These are phyloP conservation scores for Postia placenta DNA, from an alignment of 768 basidiomycete species.

Conservation along the genomic window DNA sequence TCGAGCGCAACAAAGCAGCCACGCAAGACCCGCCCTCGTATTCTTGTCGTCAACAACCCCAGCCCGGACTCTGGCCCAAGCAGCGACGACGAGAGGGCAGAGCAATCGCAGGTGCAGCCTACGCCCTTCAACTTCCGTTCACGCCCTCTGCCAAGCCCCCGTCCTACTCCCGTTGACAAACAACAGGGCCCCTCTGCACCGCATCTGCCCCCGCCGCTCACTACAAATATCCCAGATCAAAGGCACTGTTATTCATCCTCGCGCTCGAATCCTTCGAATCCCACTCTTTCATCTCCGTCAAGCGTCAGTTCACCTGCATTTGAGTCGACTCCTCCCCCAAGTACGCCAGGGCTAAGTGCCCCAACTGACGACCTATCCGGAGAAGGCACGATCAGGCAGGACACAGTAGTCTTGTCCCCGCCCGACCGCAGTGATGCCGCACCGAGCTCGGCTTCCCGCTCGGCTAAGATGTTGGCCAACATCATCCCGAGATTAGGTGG, in stretches of 20 bases:
- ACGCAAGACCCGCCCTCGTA: slow-evolving; percentile 28
- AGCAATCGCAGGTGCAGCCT: slow-evolving; percentile 16
- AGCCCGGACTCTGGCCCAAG: slow-evolving; percentile 40
- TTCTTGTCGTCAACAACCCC: slow-evolving; percentile 59
- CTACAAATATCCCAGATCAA: slow-evolving; percentile 28
- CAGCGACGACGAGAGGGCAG: slow-evolving; percentile 27
- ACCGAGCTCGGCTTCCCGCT: slow-evolving; percentile 22
- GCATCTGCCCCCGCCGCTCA: slow-evolving; percentile 28
- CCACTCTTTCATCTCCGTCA: slow-evolving; percentile 64
- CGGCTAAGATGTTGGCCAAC: slow-evolving; percentile 13
- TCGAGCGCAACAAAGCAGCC: slow-evolving; percentile 27
- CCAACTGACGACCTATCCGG: slow-evolving; percentile 36
- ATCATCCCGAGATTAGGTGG: slow-evolving; percentile 14
- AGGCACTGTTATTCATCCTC: slow-evolving; percentile 24
- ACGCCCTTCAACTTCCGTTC: slow-evolving; percentile 19
- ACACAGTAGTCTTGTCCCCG: slow-evolving; percentile 15
- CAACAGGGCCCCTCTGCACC: slow-evolving; percentile 17
- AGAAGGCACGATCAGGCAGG: slow-evolving; percentile 30
- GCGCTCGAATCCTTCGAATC: slow-evolving; percentile 48
- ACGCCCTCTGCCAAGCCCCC: slow-evolving; percentile 25
- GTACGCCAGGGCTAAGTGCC: slow-evolving; percentile 49
- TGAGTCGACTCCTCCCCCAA: slow-evolving; percentile 68
- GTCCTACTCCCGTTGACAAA: slow-evolving; percentile 20
- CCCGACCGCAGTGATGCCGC: slow-evolving; percentile 16
- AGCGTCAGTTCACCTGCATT: slow-evolving; percentile 58